Evolutionary conservation across 177 flowering plant species (phyloP), one percentile per base, ranked within the genome.

Genomic region (Tripterygium wilfordii): DNA sequence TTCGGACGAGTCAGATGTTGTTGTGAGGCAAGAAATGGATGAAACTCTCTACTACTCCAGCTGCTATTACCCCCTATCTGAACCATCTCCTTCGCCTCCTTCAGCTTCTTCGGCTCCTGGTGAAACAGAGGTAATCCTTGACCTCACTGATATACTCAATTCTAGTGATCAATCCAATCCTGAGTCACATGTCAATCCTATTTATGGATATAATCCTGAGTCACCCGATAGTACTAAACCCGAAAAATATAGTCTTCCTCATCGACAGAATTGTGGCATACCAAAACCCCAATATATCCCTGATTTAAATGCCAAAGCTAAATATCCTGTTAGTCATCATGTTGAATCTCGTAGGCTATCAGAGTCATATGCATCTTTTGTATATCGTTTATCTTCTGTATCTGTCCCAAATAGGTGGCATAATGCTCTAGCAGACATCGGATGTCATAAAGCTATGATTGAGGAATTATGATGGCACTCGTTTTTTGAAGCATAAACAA

Each of bases 271-370:
- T 12, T 29, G 49, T 18, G 49, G 23, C 6, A 19, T 29, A 29
- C 37, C 49, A 29, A 29, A 45, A 45, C 7, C 0, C 7, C 4
- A 30, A 8, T 45, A 45, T 45, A 36, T 29, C 8, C 36, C 24
- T 29, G 36, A 45, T 30, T 8, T 45, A 29, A 30, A 18, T 0
- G 36, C 49, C 14, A 45, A 45, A 12, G 18, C 49, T 20, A 45
- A 45, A 8, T 43, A 43, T n/a, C 47, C 47, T 17, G 26, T 43
- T 26, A 43, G 15, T 32, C 25, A 26, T n/a, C 26, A 43, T 43
- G 15, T 15, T 10, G 25, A 31, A 8, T 43, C 32, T 26, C 32
- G 26, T 43, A 2, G 18, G 12, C 26, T 43, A 19, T 24, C 26
- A 19, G 14, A n/a, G 15, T 43, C 47, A 12, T 10, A 26, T 24